These are phyloP conservation scores for Poronia punctata DNA, from an alignment of 495 filamentous ascomycete species.

Conservation along the genomic window DNA sequence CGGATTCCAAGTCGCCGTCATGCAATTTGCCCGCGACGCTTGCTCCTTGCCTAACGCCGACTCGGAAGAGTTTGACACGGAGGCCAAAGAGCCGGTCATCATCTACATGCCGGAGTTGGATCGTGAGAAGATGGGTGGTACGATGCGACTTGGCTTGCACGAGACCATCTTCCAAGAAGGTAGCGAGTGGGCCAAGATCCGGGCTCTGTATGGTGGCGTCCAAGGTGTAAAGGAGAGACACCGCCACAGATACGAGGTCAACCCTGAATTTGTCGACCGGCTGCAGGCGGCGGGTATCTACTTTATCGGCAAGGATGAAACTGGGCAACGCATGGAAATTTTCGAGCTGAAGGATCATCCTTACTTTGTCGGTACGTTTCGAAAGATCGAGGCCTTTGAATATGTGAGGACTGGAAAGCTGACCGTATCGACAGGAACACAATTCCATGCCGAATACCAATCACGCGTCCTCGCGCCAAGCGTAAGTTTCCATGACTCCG, in stretches of 20 bases:
- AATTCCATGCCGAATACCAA: slow-evolving; percentile 85
- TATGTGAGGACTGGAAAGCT: slow-evolving; percentile 12
- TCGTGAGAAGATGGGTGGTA: slow-evolving; percentile 66
- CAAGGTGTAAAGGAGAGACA: slow-evolving; percentile 57
- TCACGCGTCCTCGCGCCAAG: slow-evolving; percentile 40
- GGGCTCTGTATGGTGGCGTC: slow-evolving; percentile 61
- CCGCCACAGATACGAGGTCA: slow-evolving; percentile 71
- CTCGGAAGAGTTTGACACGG: slow-evolving; percentile 58
- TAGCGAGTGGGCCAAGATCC: slow-evolving; percentile 73
- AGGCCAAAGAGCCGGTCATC: slow-evolving; percentile 55
- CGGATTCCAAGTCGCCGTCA: slow-evolving; percentile 90
- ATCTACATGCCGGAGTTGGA: slow-evolving; percentile 86
- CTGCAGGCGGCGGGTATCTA: slow-evolving; percentile 53
- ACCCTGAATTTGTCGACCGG: slow-evolving; percentile 55
- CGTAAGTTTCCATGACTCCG: not conserved
- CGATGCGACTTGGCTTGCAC: slow-evolving; percentile 82
- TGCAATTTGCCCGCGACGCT: slow-evolving; percentile 76
- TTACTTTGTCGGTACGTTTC: slow-evolving; percentile 62
- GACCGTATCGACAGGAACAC: slow-evolving; percentile 41
- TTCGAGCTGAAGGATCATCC: slow-evolving; percentile 85
- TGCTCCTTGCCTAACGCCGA: slow-evolving; percentile 54
- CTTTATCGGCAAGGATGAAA: slow-evolving; percentile 75
- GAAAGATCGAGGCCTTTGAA: slow-evolving; percentile 19
- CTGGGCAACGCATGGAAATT: slow-evolving; percentile 82
- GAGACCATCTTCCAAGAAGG: slow-evolving; percentile 67